Evolutionary conservation across 768 basidiomycete species (phyloP), one percentile per base, ranked within the genome.

Genomic region (Rhizopogon roseolus): DNA sequence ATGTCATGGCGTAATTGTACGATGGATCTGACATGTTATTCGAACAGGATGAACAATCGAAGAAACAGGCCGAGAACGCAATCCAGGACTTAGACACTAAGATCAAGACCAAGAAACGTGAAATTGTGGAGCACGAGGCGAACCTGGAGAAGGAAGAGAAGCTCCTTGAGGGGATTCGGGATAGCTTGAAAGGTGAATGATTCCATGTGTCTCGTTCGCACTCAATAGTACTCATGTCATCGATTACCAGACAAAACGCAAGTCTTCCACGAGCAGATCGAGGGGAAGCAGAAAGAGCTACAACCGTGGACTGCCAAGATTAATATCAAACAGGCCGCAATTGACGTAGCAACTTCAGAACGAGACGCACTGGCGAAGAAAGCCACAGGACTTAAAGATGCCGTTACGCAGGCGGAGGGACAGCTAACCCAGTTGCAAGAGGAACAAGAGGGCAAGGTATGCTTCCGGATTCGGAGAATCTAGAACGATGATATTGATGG

Each of bases 301-400:
- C 88, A 95, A 61, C 97, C 97, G 0, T 98, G 96, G 95, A 88
- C 84, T 4, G 81, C 85, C 19, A 89, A 95, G 72, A 88, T 98
- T 71, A 90, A 92, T 62, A 73, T 81, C 14, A 93, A 91, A 66
- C 81, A 90, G 62, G 86, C 89, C 0, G 84, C 84, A 49, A 77
- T 97, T 50, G 89, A 93, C 59, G 82, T 98, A 16, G 93, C 92
- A 0, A 77, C 77, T 8, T 88, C 91, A 56, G 94, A 99, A 72
- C 82, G 90, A 14, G 88, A 93, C 57, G 80, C 89, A 10, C 73
- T 98, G 19, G 73, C 75, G 1, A 84, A 85, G 71, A 94, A 90
- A 60, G 91, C 87, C 0, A 79, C 86, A 28, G 79, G 76, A 0
- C 74, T 76, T 17, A 72, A 76, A 62, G 66, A 71, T 8, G 76